Conservation (phyloP, 495 filamentous ascomycete genomes). For the Thozetella sp. region DNA sequence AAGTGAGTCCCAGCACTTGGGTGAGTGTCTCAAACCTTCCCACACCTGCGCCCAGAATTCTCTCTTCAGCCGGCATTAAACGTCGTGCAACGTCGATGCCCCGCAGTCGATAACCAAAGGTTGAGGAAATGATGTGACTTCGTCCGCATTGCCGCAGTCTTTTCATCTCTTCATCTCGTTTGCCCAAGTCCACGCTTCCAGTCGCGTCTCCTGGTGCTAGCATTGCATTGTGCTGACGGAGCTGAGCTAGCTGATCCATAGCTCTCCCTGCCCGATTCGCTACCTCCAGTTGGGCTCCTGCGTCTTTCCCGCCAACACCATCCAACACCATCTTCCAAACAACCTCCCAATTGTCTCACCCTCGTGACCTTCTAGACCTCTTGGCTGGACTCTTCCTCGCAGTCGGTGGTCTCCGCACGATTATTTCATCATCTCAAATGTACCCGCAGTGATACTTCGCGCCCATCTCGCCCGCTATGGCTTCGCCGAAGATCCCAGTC, state of each 20-base stretch:
- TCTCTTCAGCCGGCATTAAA: neutral
- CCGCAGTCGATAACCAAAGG: neutral
- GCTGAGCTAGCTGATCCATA: neutral
- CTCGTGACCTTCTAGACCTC: neutral
- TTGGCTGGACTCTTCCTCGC: neutral
- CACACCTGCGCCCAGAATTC: neutral
- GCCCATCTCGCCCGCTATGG: conserved; percentile 28
- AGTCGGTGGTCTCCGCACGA: conserved; percentile 7
- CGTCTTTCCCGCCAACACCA: neutral
- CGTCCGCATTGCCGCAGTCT: neutral
- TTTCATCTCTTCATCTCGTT: neutral
- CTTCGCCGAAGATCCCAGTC: conserved; percentile 36
- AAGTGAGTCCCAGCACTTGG: too few species aligned
- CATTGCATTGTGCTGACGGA: neutral
- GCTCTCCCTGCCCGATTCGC: neutral
- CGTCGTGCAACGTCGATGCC: neutral
- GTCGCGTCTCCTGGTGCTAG: neutral
- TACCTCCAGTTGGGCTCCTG: neutral
- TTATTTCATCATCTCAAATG: neutral
- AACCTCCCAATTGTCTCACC: too few species aligned
- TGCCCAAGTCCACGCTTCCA: neutral
- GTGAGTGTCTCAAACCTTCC: neutral
- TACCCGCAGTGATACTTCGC: conserved; percentile 2
- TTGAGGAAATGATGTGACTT: neutral
- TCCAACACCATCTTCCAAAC: neutral